A percentile compares a stretch with the other conserved stretches of the same genome.
phyloP scores from a whole-genome alignment of 2,329 filamentous ascomycete species.

The Thielaviopsis ethacetica region DNA sequence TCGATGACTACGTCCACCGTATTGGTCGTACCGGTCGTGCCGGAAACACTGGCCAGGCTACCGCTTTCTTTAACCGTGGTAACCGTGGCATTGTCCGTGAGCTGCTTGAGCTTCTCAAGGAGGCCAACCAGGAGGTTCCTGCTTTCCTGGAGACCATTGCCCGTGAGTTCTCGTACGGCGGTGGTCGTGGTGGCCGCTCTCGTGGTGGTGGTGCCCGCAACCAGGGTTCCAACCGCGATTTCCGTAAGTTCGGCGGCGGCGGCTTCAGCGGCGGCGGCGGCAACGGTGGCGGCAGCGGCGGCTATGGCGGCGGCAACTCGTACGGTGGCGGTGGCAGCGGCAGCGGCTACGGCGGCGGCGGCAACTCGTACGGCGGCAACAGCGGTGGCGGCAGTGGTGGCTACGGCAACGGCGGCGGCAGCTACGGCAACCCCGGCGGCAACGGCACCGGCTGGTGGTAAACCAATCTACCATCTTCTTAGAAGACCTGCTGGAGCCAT shows the following conservation, averaged over 20 bases:
- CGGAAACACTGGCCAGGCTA: constrained; percentile 95
- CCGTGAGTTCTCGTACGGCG: constrained; percentile 74
- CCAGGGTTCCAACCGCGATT: constrained; percentile 57
- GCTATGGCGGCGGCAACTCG: constrained; percentile 21
- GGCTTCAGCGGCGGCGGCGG: constrained; percentile 29
- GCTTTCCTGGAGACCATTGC: constrained; percentile 93
- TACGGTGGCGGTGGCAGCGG: constrained; percentile 22
- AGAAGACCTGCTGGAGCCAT: not conserved
- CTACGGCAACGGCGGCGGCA: constrained; percentile 24
- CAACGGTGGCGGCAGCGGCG: constrained; percentile 23
- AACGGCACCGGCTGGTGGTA: constrained; percentile 51
- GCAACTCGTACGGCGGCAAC: constrained; percentile 20
- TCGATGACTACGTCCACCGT: constrained; percentile 97
- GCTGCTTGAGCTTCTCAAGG: constrained; percentile 92
- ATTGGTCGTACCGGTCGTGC: constrained; percentile 99
- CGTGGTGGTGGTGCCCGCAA: constrained; percentile 51
- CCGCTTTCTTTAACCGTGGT: constrained; percentile 98
- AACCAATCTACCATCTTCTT: constrained; percentile 14
- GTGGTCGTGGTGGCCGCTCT: constrained; percentile 40
- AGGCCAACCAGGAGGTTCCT: constrained; percentile 94
- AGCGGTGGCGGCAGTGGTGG: constrained; percentile 20
- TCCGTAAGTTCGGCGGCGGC: constrained; percentile 60
- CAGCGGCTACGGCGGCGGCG: constrained; percentile 25
- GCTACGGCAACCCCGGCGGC: constrained; percentile 54
- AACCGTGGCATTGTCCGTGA: constrained; percentile 97